Base-by-base conservation (phyloP, 75 land plant species). In the Azolla pinnata region DNA sequence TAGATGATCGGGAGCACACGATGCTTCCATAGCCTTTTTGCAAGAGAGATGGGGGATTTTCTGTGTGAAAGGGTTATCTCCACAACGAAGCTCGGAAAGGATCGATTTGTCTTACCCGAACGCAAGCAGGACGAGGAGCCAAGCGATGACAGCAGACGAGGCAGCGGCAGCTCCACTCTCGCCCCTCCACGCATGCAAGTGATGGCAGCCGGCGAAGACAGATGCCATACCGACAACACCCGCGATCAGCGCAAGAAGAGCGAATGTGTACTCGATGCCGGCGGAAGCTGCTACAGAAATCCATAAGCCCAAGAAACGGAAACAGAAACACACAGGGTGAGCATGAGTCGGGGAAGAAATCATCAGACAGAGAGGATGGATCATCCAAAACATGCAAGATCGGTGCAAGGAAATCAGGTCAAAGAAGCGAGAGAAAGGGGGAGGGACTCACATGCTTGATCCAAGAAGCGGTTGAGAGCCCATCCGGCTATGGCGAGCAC, bases 121-220 rank as follows among this genome's bases (percentile, higher is more conserved):
- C 25, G 95, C 86, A 19, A 88, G 63, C 1, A 71, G 75, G 7
- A 83, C 82, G 34, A 85, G 48, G 26, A 87, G 86, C 95, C 90
- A 85, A 3, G 95, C 83, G 12, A 88, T 55, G 17, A 85, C 26
- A 25, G 86, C 57, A 2, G 86, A 31, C 23, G 95, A 46, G 7
- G 62, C 89, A 1, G 88, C 85, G 1, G 79, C 68, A 0, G 90
- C 78, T 3, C 78, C 72, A 52, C 81, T 88, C 49, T 85, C 95
- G 29, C 31, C 70, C 44, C 86, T 66, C 95, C 95, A 88, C 21
- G 69, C 70, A 20, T 79, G 68, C 34, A 88, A 29, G 64, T 88
- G 95, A 60, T 80, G 68, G 0, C 59, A 60, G 0, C 95, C 95
- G 7, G 79, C 71, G 7, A 85, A 26, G 51, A 68, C 72, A 1